Conservation (phyloP, 176 grass and related monocot species). For the Juncus effusus region DNA sequence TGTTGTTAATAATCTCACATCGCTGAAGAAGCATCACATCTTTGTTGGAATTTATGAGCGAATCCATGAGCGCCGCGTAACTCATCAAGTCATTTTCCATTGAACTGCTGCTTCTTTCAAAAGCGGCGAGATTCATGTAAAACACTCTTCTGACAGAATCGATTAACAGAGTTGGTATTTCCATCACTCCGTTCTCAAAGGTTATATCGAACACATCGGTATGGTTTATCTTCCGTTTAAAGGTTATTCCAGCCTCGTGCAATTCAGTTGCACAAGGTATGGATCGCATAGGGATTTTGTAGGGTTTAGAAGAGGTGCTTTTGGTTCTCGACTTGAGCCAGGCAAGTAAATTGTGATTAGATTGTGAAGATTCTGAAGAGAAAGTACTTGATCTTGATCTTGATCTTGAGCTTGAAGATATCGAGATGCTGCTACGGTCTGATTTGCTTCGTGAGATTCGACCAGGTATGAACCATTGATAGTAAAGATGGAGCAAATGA, state of each 20-base stretch:
- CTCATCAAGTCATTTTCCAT: slow-evolving; percentile 16
- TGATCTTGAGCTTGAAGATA: neutral
- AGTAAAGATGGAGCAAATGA: slow-evolving; percentile 4
- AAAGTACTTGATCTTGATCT: neutral
- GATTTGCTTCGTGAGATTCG: neutral
- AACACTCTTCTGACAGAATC: slow-evolving; percentile 19
- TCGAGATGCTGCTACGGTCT: neutral
- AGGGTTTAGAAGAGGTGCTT: slow-evolving; percentile 3
- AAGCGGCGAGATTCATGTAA: slow-evolving; percentile 17
- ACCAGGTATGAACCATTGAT: slow-evolving; percentile 1
- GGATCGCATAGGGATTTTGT: slow-evolving; percentile 3
- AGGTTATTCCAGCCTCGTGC: slow-evolving; percentile 19
- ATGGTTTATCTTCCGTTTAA: slow-evolving; percentile 8
- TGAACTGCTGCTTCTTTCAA: neutral
- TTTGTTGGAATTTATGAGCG: slow-evolving; percentile 2
- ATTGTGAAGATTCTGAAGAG: neutral
- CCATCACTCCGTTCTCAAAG: slow-evolving; percentile 23
- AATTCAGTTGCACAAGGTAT: slow-evolving; percentile 26
- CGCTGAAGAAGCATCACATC: slow-evolving; percentile 28
- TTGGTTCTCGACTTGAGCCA: slow-evolving; percentile 8
- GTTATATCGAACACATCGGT: slow-evolving; percentile 13
- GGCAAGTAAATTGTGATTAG: neutral
- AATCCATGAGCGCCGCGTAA: slow-evolving; percentile 17
- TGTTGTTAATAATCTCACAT: slow-evolving; percentile 23
- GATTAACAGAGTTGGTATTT: slow-evolving; percentile 21